These are phyloP conservation scores for Euphorbia pulcherrima DNA, from an alignment of 345 rosid species.

Conservation along the genomic window DNA sequence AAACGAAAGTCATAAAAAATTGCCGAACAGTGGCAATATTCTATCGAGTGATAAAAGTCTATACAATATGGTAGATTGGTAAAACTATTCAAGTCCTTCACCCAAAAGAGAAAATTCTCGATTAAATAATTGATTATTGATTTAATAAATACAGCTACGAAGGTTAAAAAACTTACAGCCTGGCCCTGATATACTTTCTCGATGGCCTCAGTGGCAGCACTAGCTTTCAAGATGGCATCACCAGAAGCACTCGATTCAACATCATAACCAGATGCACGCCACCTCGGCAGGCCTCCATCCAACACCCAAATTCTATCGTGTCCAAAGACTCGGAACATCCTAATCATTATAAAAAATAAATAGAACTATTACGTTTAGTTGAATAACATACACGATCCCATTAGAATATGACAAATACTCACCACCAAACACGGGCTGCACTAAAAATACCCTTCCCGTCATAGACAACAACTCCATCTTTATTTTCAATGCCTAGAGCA, in stretches of 20 bases:
- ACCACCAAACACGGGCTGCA: constrained; percentile 99
- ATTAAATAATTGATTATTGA: neutral
- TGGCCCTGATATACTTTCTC: constrained; percentile 90
- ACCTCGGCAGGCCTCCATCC: constrained; percentile 94
- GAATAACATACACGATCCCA: neutral
- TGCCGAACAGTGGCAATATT: neutral
- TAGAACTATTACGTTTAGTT: neutral
- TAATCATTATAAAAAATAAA: constrained; percentile 24
- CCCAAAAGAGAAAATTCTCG: neutral
- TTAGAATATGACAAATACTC: constrained; percentile 29
- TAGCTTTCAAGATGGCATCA: constrained; percentile 89
- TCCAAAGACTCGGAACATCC: constrained; percentile 98
- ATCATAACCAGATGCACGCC: constrained; percentile 97
- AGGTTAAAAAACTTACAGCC: constrained; percentile 43
- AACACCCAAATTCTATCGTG: constrained; percentile 90
- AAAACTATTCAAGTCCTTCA: neutral
- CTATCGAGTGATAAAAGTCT: neutral
- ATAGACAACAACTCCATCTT: constrained; percentile 85
- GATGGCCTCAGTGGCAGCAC: constrained; percentile 96
- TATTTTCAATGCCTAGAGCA: constrained; percentile 87
- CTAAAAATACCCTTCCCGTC: constrained; percentile 98
- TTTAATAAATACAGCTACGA: neutral
- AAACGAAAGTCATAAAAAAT: neutral
- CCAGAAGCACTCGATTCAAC: constrained; percentile 98
- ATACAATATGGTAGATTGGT: neutral